Evolutionary conservation across 2,329 filamentous ascomycete genomes (phyloP).

Genomic region (Aureobasidium sp.): DNA sequence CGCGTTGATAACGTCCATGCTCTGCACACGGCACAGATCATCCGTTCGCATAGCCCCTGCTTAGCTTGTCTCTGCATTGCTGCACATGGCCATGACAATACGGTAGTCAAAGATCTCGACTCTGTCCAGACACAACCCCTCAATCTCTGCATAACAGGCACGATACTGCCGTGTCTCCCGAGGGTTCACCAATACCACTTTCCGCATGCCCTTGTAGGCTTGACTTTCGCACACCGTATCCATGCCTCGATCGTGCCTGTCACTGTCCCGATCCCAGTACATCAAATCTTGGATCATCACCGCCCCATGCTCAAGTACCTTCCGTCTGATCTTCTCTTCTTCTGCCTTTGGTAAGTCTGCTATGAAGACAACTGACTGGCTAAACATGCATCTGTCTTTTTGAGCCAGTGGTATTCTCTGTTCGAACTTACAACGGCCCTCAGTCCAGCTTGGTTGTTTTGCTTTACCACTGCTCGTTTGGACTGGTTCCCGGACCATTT

Average conservation of each 20-base stretch:
- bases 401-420: background rate
- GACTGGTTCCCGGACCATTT: background rate
- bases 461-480: background rate
- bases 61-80: background rate
- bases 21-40: background rate
- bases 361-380: conserved; percentile 1
- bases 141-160: background rate
- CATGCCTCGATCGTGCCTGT: conserved; percentile 15
- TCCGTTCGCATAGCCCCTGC: background rate
- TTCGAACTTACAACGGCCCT: background rate
- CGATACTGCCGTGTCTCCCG: conserved; percentile 13
- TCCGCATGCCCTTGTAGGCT: conserved; percentile 22
- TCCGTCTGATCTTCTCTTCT: background rate
- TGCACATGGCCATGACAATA: background rate
- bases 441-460: background rate
- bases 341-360: background rate
- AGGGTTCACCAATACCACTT: conserved; percentile 25
- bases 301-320: background rate
- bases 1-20: background rate
- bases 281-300: conserved; percentile 10
- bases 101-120: conserved; percentile 4
- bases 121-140: background rate
- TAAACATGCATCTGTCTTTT: background rate
- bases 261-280: conserved; percentile 24
- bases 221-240: conserved; percentile 25